These are phyloP conservation scores for Plectosphaerella plurivora DNA, from an alignment of 2,329 filamentous ascomycete genomes.

Conservation along the genomic window DNA sequence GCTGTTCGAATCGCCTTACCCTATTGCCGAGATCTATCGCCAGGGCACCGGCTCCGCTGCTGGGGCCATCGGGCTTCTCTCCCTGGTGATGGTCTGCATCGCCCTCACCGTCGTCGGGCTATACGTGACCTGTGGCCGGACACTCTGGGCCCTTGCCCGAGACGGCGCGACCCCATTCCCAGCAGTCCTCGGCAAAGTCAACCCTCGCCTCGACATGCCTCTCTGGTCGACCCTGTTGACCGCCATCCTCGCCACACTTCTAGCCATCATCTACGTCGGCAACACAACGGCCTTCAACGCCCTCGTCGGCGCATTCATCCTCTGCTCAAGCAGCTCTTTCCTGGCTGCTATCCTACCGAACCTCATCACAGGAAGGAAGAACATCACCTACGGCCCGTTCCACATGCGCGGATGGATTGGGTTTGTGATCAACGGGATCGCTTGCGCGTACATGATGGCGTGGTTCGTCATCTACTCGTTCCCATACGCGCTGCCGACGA, in stretches of 20 bases:
- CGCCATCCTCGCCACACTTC: slow-evolving; percentile 37
- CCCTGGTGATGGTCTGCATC: slow-evolving; percentile 33
- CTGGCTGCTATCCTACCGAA: slow-evolving; percentile 59
- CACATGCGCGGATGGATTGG: slow-evolving; percentile 43
- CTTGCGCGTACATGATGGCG: slow-evolving; percentile 52
- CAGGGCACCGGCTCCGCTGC: slow-evolving; percentile 49
- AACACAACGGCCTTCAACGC: slow-evolving; percentile 63
- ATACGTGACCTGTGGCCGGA: slow-evolving; percentile 33
- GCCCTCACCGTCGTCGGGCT: slow-evolving; percentile 27
- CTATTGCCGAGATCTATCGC: slow-evolving; percentile 62
- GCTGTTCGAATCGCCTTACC: slow-evolving; percentile 46
- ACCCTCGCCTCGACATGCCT: slow-evolving; percentile 26
- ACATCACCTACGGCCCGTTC: slow-evolving; percentile 49
- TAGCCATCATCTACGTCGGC: slow-evolving; percentile 64
- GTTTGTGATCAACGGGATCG: slow-evolving; percentile 45
- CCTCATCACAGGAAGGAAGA: slow-evolving; percentile 34
- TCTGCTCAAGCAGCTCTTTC: slow-evolving; percentile 46
- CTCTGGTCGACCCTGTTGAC: slow-evolving; percentile 45
- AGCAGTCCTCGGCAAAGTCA: slow-evolving; percentile 20
- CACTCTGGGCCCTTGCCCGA: slow-evolving; percentile 34
- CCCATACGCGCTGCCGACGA: slow-evolving; percentile 40
- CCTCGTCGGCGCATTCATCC: slow-evolving; percentile 49
- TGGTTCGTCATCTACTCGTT: slow-evolving; percentile 64
- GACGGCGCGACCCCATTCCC: slow-evolving; percentile 32
- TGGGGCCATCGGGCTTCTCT: slow-evolving; percentile 46